Evolutionary conservation across 139 green algal species (phyloP), one percentile per base, ranked within the genome.

Genomic region (Asterochloris erici): DNA sequence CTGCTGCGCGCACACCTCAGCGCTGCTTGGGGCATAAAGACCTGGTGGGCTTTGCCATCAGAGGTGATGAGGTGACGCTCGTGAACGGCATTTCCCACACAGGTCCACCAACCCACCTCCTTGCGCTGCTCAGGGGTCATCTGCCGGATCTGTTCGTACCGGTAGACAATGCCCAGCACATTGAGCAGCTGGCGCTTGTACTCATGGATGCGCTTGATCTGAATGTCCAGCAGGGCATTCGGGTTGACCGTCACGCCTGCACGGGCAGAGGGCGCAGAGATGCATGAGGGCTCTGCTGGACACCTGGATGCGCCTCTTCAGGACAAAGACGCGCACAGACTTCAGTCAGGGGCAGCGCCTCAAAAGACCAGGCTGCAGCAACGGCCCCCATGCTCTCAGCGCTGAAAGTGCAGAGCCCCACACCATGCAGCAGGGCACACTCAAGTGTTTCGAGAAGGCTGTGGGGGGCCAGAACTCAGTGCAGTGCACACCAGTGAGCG

Each of bases 101-200:
- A 54, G 6, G 38, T 54, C 38, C 38, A 54, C 38, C 38, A 54
- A 23, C 38, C 12, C n/a, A 90, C 86, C 83, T 94, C 81, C 77
- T 92, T 91, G 71, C 95, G 89, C 92, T 99, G 82, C 79, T 92
- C 92, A 1, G 92, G 89, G 21, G 82, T 92, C 94, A 98, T 97
- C 69, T 86, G 87, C 89, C 97, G 97, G 75, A 99, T 94, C 85
- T 93, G 84, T 83, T 98, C 94, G 89, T 98, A 99, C 62, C 94
- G 92, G 79, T 89, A 89, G 82, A 97, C 93, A 85, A 98, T 91
- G 82, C 88, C 91, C 79, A 98, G 88, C 78, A 98, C 84, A 86
- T 98, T 98, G 54, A 98, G 83, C 84, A 96, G 89, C 94, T 99
- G 97, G 74, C 97, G 91, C 95, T 99, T 99, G 94, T 99, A 99